These are phyloP conservation scores for Nicotiana otophora DNA, from an alignment of 257 asterid species.

Conservation along the genomic window DNA sequence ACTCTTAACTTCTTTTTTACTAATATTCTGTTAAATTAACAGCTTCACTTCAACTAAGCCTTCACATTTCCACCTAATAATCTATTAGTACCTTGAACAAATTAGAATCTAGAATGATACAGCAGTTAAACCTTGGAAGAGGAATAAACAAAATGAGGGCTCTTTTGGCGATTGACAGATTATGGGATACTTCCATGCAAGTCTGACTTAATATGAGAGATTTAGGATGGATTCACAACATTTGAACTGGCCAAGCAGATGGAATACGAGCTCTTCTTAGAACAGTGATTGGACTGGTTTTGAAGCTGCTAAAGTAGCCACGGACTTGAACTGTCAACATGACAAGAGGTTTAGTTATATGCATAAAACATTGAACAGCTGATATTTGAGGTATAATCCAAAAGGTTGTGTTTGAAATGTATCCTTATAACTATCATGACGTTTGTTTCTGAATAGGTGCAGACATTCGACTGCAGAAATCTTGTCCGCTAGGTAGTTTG, in stretches of 20 bases:
- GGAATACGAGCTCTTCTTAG: constrained; percentile 24
- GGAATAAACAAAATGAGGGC: constrained; percentile 9
- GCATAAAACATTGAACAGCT: not conserved
- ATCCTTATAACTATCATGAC: not conserved
- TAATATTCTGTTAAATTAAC: not conserved
- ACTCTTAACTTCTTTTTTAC: not conserved
- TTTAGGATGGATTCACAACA: not conserved
- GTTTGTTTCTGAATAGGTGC: not conserved
- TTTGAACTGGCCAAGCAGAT: not conserved
- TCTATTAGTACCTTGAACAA: not conserved
- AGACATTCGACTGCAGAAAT: not conserved
- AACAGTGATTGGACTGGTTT: constrained; percentile 40
- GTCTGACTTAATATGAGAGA: not conserved
- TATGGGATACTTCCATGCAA: not conserved
- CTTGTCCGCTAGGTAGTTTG: not conserved
- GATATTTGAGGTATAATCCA: not conserved
- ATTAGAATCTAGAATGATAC: not conserved
- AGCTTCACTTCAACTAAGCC: not conserved
- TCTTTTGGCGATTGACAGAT: not conserved
- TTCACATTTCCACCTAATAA: not conserved
- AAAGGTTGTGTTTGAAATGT: not conserved
- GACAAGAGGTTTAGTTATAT: constrained; percentile 1
- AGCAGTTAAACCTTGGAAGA: not conserved
- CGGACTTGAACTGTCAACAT: constrained; percentile 49
- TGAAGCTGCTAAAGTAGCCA: constrained; percentile 37